Evolutionary conservation across 495 filamentous ascomycete species (phyloP), one percentile per base, ranked within the genome.

Genomic region (Physcia stellaris): DNA sequence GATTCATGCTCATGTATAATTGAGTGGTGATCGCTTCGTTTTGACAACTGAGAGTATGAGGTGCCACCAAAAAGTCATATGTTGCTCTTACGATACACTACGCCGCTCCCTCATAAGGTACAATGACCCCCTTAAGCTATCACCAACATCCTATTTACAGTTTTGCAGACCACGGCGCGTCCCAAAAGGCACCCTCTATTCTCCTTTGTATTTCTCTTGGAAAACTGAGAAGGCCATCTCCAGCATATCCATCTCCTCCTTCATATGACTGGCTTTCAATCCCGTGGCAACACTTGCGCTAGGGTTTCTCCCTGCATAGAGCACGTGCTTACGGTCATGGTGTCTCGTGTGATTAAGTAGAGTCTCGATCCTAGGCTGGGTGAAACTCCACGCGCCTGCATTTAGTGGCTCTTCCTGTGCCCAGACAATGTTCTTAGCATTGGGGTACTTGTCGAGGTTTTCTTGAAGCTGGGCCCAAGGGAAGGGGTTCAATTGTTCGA

Each of bases 401-500:
- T 98, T 98, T 38, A 98, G 73, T 24, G 90, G 90, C 65, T 98
- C 90, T 63, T 98, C 90, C 66, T 98, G 90, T 42, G 68, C 73
- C 85, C 86, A 98, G 41, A 96, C 83, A 43, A 98, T 88, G 45
- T 86, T 83, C 68, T 93, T 80, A 54, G 90, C 85, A 57, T 96
- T 96, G 58, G 86, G 81, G 65, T 98, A 98, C 63, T 61, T 72
- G 66, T 98, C 86, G 22, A 98, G 69, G 68, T 95, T 95, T 57
- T 95, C 87, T 61, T 79, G 78, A 31, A 98, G 75, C 65, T 88
- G 83, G 48, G 83, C 79, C 88, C 90, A 98, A 4, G 90, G 90
- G 86, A 98, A 98, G 51, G 90, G 90, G 63, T 96, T 81, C 21
- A 98, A 75, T 66, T 98, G 90, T 66, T 98, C 90, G 50, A 98